Conservation (phyloP, 1,139 yeast genomes). For the Lodderomyces pseudojiufengensis region DNA sequence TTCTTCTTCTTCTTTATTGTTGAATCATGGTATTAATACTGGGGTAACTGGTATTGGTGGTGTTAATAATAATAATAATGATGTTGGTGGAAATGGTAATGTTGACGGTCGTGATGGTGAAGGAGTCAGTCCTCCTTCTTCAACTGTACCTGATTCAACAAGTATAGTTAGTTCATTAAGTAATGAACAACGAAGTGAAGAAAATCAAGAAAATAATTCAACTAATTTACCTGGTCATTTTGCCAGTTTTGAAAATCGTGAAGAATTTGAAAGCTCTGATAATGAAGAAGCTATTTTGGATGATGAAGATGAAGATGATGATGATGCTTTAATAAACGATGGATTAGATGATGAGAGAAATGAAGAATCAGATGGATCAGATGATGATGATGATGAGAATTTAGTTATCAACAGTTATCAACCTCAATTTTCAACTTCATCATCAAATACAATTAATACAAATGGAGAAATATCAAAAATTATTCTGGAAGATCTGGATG, state of each 20-base stretch:
- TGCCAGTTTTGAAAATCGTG: background rate
- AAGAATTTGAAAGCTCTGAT: background rate
- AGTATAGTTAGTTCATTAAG: slow-evolving; percentile 5
- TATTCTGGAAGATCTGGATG: slow-evolving; percentile 1
- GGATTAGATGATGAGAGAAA: too few species aligned
- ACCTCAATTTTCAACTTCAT: too few species aligned
- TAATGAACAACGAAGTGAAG: background rate
- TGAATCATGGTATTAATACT: background rate
- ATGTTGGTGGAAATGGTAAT: slow-evolving; percentile 1
- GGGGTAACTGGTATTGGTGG: slow-evolving; percentile 5
- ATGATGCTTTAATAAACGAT: too few species aligned
- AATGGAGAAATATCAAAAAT: too few species aligned
- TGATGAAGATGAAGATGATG: slow-evolving; percentile 1
- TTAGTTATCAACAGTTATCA: background rate
- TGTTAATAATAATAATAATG: slow-evolving; percentile 1
- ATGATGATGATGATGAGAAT: slow-evolving; percentile 1
- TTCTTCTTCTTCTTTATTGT: slow-evolving; percentile 1
- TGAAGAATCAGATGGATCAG: too few species aligned
- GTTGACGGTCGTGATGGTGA: slow-evolving; percentile 1
- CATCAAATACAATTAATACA: too few species aligned
- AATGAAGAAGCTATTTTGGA: slow-evolving; percentile 1
- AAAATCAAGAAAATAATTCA: background rate
- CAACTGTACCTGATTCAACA: slow-evolving; percentile 8
- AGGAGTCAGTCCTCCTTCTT: slow-evolving; percentile 7
- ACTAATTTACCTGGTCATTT: background rate